Base-by-base conservation (phyloP, 345 rosid genomes). In the Aquilaria malaccensis region DNA sequence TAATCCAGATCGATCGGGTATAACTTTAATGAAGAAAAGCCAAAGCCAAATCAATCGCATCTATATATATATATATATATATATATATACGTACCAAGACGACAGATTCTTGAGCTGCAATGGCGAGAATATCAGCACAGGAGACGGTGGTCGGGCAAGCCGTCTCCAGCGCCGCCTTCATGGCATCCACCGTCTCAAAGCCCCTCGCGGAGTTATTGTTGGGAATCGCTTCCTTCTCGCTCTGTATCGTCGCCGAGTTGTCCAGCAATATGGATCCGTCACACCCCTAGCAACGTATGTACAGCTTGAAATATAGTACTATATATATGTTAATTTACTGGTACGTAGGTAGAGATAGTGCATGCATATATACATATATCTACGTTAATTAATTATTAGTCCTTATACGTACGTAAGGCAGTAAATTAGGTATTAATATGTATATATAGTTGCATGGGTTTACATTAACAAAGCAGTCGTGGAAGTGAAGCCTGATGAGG, bases 151-250 rank as follows among this genome's bases (percentile, higher is more conserved):
- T 60, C 5, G 87, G 85, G 12, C 87, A 83, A 33, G 57, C 63
- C 30, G n/a, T 52, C 70, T 79, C 93, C 60, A 83, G 11, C 3
- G 59, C 70, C 11, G 68, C 9, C 74, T 86, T 86, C 81, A 83
- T 83, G 37, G 31, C 47, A 61, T 86, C 93, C 30, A 83, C 67
- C 29, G 81, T 85, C 0, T 75, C 50, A 30, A 67, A 83, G 5
- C 89, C 93, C 62, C 89, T 76, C 0, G 59, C 72, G 0, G 93
- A 86, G 45, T 86, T 86, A 49, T 65, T 75, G 46, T 83, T 86
- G 5, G 81, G 77, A 43, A 11, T 0, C 2, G 91, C 79, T 53
- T 75, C 77, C 68, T 85, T 85, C 68, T 85, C 88, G 4, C 77
- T 72, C 2, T 56, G 29, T 50, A 79, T 74, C 3, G 82, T 67